These are phyloP conservation scores for Jatropha podagrica DNA, from an alignment of 441 rosid genomes.

Conservation along the genomic window DNA sequence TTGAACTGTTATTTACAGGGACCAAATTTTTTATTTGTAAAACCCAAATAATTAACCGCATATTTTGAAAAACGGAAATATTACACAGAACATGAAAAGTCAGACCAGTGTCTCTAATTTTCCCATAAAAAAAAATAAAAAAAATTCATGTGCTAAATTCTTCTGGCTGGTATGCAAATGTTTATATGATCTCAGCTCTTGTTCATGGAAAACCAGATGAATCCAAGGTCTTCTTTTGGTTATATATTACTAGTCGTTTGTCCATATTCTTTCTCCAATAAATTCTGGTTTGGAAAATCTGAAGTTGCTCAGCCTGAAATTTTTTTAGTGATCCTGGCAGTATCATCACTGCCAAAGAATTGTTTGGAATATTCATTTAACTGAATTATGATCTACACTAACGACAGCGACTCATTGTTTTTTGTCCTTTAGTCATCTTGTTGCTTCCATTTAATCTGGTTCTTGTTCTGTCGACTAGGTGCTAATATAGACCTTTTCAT, in stretches of 20 bases:
- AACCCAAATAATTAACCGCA: background rate
- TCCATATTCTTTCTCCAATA: background rate
- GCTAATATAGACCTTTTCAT: background rate
- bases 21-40: background rate
- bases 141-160: background rate
- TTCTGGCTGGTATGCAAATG: background rate
- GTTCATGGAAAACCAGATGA: background rate
- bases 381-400: conserved; percentile 4
- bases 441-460: background rate
- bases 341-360: background rate
- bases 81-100: background rate
- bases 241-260: background rate
- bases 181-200: background rate
- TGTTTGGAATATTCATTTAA: background rate
- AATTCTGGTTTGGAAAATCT: conserved; percentile 12
- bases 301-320: background rate
- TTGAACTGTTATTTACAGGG: background rate
- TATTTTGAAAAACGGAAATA: background rate
- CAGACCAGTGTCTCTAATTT: background rate
- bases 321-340: conserved; percentile 3
- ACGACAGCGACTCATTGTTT: background rate
- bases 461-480: background rate
- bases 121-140: background rate
- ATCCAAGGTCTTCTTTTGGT: background rate
- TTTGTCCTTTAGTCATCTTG: conserved; percentile 1